phyloP scores from a whole-genome alignment of 345 rosid species.

The Gossypium herbaceum region DNA sequence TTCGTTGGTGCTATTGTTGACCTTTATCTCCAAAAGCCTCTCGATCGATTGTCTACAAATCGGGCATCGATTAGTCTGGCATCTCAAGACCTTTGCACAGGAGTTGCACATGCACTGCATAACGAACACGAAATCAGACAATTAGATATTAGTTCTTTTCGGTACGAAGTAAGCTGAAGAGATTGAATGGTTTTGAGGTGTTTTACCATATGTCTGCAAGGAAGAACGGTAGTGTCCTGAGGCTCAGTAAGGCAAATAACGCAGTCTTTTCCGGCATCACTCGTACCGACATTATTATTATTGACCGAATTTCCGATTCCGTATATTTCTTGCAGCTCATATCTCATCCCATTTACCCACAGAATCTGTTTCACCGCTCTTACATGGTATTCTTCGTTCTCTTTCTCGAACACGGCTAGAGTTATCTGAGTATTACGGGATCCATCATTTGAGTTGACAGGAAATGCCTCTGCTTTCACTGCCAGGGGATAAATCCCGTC shows the following conservation, averaged over 20 bases:
- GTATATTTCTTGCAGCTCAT: conserved; percentile 90
- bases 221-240: conserved; percentile 85
- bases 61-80: conserved; percentile 83
- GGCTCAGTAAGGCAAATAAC: conserved; percentile 92
- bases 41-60: conserved; percentile 93
- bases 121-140: not conserved
- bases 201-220: conserved; percentile 93
- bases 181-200: not conserved
- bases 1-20: conserved; percentile 45
- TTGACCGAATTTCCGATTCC: conserved; percentile 85
- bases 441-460: conserved; percentile 33
- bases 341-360: conserved; percentile 66
- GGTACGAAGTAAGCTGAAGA: not conserved
- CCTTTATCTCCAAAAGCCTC: conserved; percentile 86
- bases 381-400: conserved; percentile 54
- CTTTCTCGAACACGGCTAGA: conserved; percentile 67
- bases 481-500: conserved; percentile 61
- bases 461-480: conserved; percentile 67
- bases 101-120: conserved; percentile 96
- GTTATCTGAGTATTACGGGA: conserved; percentile 66
- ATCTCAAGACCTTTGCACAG: conserved; percentile 89
- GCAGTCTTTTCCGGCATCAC: conserved; percentile 85
- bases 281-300: conserved; percentile 56
- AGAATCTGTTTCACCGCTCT: conserved; percentile 74
- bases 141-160: not conserved